A percentile compares a stretch with the other conserved stretches of the same genome.
Conservation (phyloP, 2,329 filamentous ascomycete species). For the Diaporthe vexans region DNA sequence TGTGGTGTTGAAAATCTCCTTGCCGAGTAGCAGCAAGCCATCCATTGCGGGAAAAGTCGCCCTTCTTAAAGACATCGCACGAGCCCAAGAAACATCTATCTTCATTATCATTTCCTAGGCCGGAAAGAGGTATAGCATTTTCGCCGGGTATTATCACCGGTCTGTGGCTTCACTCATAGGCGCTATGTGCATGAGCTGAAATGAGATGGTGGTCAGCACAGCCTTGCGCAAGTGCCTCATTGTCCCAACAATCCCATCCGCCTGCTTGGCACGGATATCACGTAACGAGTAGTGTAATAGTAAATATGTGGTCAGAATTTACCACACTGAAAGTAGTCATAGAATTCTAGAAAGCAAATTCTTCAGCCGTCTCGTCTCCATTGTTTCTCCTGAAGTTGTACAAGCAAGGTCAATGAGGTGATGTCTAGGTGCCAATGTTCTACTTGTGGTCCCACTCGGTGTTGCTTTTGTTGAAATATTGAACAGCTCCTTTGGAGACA, state of each 20-base stretch:
- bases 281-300: neutral
- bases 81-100: neutral
- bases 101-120: neutral
- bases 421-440: neutral
- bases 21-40: neutral
- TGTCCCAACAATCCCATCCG: neutral
- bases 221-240: neutral
- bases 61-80: neutral
- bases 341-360: neutral
- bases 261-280: neutral
- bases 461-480: neutral
- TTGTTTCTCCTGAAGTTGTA: neutral
- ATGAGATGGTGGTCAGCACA: conserved; percentile 9
- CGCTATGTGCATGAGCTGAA: neutral
- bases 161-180: neutral
- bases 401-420: neutral
- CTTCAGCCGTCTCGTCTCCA: neutral
- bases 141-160: neutral
- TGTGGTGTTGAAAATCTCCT: neutral
- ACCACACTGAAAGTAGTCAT: neutral
- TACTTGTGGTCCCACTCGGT: neutral
- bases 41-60: neutral
- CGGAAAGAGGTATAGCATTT: neutral
- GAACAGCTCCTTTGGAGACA: neutral
- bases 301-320: neutral